phyloP scores from a whole-genome alignment of 108 stramenopile species.

The Nitzschia putrida region DNA sequence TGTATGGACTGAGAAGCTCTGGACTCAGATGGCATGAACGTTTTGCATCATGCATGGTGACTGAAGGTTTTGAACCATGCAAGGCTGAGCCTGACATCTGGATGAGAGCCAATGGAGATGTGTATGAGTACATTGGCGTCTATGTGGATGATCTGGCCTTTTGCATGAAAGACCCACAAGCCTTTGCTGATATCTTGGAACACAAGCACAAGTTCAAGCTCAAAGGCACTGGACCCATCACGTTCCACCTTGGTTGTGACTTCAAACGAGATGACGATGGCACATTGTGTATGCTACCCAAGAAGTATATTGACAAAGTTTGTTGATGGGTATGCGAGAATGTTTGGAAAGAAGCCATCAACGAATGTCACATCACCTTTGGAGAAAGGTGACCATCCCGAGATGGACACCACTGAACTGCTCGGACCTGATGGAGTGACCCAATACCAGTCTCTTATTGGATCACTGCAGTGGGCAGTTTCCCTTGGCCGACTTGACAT shows the following conservation, averaged over 20 bases:
- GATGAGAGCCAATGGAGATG: no score
- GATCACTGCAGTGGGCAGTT: conserved; percentile 28
- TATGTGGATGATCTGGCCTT: no score
- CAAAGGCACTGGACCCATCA: no score
- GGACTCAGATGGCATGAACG: conserved; percentile 14
- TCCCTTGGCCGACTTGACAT: conserved; percentile 38
- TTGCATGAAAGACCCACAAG: no score
- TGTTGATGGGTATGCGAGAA: conserved; percentile 16
- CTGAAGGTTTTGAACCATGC: conserved; percentile 37
- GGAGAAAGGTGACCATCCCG: conserved; percentile 33
- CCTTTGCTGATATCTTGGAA: conserved; percentile 12
- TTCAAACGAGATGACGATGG: conserved; percentile 36
- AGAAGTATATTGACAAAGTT: conserved; percentile 38
- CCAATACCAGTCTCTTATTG: conserved; percentile 33
- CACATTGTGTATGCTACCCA: conserved; percentile 20
- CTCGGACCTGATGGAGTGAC: conserved; percentile 13
- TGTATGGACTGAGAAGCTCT: conserved; percentile 37
- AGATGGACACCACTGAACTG: conserved; percentile 20
- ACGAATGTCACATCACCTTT: conserved; percentile 1
- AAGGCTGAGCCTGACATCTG: no score
- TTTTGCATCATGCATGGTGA: conserved; percentile 7
- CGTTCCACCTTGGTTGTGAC: conserved; percentile 39
- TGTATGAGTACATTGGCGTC: no score
- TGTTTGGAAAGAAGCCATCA: conserved; percentile 38
- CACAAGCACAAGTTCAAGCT: conserved; percentile 35